Percentiles rank a stretch among this genome's conserved stretches.
These are phyloP conservation scores for Taiozyma sp. DNA, from an alignment of 1,139 yeast genomes.

Conservation along the genomic window DNA sequence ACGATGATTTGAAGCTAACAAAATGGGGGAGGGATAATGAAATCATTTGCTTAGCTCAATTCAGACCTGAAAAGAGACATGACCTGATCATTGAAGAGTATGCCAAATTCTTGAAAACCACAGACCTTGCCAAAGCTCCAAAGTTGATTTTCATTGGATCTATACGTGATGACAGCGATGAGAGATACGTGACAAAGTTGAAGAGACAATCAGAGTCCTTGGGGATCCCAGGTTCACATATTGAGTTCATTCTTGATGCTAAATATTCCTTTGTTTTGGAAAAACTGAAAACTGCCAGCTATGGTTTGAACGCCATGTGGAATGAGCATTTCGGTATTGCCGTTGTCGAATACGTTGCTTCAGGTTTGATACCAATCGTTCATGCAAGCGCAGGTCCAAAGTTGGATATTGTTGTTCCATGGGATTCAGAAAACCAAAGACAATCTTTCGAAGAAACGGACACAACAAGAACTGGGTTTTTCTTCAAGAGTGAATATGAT, in stretches of 20 bases:
- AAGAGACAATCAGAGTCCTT: conserved; percentile 42
- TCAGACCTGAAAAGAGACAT: conserved; percentile 94
- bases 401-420: conserved; percentile 73
- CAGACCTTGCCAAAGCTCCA: conserved; percentile 29
- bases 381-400: conserved; percentile 97
- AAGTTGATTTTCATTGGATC: conserved; percentile 78
- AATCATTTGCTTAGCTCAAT: conserved; percentile 83
- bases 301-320: conserved; percentile 98
- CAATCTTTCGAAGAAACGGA: conserved; percentile 24
- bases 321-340: conserved; percentile 99
- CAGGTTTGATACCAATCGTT: conserved; percentile 82
- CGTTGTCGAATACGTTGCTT: conserved; percentile 87
- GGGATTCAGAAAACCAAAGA: conserved; percentile 32
- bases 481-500: conserved; percentile 67
- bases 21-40: conserved; percentile 42
- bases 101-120: conserved; percentile 37
- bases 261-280: conserved; percentile 58
- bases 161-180: conserved; percentile 68
- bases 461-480: conserved; percentile 57
- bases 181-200: conserved; percentile 49
- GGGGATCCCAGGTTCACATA: conserved; percentile 40
- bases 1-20: conserved; percentile 4
- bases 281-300: conserved; percentile 54
- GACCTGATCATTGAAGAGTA: conserved; percentile 61
- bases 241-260: conserved; percentile 74